These are phyloP conservation scores for Arthrinium phaeospermum DNA, from an alignment of 2,329 filamentous ascomycete genomes.

Conservation along the genomic window DNA sequence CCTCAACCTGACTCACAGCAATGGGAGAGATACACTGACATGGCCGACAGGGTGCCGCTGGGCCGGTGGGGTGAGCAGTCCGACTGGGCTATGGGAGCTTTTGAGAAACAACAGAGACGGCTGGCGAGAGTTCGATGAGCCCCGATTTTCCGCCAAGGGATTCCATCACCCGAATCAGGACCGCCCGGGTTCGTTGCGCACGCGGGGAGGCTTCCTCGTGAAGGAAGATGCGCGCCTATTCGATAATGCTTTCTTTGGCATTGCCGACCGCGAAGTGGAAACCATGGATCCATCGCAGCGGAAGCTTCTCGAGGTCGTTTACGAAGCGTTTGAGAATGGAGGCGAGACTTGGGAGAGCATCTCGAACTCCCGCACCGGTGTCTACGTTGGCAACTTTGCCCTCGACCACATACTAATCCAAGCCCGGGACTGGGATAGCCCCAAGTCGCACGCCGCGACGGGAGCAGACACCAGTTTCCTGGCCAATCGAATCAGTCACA, in stretches of 20 bases:
- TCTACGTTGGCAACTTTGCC: constrained; percentile 36
- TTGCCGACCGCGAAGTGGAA: constrained; percentile 35
- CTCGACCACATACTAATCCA: constrained; percentile 30
- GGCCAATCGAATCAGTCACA: constrained; percentile 40
- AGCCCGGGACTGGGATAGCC: constrained; percentile 31
- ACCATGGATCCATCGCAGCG: constrained; percentile 41
- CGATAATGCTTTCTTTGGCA: constrained; percentile 39
- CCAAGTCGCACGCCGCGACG: constrained; percentile 33
- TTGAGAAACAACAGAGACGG: constrained; percentile 26
- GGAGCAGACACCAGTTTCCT: constrained; percentile 35
- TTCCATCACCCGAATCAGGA: constrained; percentile 28
- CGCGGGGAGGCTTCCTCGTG: constrained; percentile 37
- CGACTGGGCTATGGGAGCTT: constrained; percentile 30
- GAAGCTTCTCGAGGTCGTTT: constrained; percentile 42
- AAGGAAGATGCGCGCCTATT: constrained; percentile 33
- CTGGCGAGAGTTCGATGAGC: constrained; percentile 26
- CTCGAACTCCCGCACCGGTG: constrained; percentile 25
- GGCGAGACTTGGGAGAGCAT: constrained; percentile 26
- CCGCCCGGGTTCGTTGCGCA: constrained; percentile 22
- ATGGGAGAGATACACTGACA: neutral
- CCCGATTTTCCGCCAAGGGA: constrained; percentile 30
- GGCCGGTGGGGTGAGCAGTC: constrained; percentile 28
- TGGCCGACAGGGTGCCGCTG: constrained; percentile 29
- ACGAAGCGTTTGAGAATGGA: constrained; percentile 36
- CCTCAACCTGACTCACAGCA: neutral